A percentile compares a stretch with the other conserved stretches of the same genome.
These are phyloP conservation scores for Fusarium sp. DNA, from an alignment of 2,329 filamentous ascomycete genomes.

Conservation along the genomic window DNA sequence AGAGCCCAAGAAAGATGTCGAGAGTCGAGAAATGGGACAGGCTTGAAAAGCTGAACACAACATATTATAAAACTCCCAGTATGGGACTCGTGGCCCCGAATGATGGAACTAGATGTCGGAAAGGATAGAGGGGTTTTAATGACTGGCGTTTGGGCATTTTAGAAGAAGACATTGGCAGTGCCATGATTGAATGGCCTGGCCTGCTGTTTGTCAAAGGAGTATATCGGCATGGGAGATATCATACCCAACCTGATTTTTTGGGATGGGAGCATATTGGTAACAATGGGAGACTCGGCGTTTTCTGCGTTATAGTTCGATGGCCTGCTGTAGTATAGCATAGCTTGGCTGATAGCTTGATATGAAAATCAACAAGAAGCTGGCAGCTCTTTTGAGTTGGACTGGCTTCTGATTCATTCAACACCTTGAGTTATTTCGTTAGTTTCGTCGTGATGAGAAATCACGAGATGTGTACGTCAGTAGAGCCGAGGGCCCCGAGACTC, in stretches of 20 bases:
- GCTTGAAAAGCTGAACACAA: conserved; percentile 29
- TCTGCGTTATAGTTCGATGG: conserved; percentile 17
- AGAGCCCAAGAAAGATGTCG: conserved; percentile 42
- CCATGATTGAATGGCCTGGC: conserved; percentile 23
- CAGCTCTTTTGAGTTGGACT: conserved; percentile 14
- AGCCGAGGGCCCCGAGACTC: conserved; percentile 1
- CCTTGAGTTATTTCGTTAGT: neutral
- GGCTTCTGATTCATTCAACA: conserved; percentile 21
- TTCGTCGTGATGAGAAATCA: neutral
- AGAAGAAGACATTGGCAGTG: conserved; percentile 15
- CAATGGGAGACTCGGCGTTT: conserved; percentile 34
- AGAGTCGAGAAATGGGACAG: conserved; percentile 52
- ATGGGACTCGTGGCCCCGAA: neutral
- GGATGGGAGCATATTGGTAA: conserved; percentile 16
- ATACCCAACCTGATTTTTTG: conserved; percentile 31
- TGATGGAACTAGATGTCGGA: conserved; percentile 5
- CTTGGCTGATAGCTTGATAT: conserved; percentile 5
- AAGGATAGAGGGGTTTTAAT: conserved; percentile 19
- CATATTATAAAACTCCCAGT: neutral
- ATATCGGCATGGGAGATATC: conserved; percentile 23
- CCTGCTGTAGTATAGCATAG: neutral
- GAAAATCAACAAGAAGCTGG: conserved; percentile 16
- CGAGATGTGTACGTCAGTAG: neutral
- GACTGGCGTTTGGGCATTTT: conserved; percentile 39
- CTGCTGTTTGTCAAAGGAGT: conserved; percentile 35